phyloP scores from a whole-genome alignment of 139 green algal species.

The Chlorokybus atmophyticus region DNA sequence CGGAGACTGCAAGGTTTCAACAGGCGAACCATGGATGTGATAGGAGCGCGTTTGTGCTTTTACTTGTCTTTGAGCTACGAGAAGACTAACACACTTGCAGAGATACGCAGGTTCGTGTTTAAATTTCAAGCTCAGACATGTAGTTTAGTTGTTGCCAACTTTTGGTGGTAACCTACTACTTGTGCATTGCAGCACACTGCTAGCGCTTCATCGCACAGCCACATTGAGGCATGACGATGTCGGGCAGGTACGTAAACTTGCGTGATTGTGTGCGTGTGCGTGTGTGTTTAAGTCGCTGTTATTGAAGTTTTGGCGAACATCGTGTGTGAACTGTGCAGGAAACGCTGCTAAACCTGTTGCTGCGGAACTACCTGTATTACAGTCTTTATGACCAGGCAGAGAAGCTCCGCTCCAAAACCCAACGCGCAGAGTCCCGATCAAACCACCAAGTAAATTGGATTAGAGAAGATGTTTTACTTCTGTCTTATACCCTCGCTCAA shows the following conservation, averaged over 20 bases:
- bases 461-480: neutral
- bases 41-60: conserved; percentile 77
- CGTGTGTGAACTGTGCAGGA: conserved; percentile 40
- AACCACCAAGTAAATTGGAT: conserved; percentile 29
- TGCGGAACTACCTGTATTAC: conserved; percentile 92
- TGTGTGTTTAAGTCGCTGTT: neutral
- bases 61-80: conserved; percentile 78
- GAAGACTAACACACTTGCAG: conserved; percentile 40
- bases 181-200: conserved; percentile 46
- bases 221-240: conserved; percentile 82
- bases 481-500: neutral
- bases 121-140: no score
- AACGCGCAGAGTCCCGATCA: conserved; percentile 62
- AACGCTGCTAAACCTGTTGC: conserved; percentile 89
- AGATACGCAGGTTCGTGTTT: conserved; percentile 68
- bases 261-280: neutral
- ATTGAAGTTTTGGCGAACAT: neutral
- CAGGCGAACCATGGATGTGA: conserved; percentile 75
- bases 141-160: no score
- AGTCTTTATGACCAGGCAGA: conserved; percentile 95
- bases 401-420: conserved; percentile 83
- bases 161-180: neutral
- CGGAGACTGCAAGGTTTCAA: conserved; percentile 56
- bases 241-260: conserved; percentile 33
- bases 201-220: conserved; percentile 72